A percentile compares a stretch with the other conserved stretches of the same genome.
Conservation (phyloP, 495 filamentous ascomycete genomes). For the Tricharina praecox region DNA sequence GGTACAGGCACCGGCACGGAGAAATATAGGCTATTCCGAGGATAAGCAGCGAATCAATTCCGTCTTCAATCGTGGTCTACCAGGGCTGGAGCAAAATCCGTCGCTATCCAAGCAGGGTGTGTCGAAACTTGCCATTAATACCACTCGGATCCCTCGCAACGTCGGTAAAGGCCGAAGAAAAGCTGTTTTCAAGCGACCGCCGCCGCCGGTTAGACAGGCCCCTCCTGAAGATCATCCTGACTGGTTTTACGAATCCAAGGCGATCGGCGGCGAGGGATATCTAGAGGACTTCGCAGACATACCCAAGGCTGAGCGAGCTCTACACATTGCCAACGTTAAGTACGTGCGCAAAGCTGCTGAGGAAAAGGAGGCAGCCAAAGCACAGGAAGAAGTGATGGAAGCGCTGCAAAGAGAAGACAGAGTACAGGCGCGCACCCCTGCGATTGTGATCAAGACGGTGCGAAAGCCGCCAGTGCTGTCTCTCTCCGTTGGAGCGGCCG, state of each 20-base stretch:
- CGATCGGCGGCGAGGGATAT: not conserved
- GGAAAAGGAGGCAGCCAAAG: not conserved
- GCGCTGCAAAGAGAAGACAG: not conserved
- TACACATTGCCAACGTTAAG: not conserved
- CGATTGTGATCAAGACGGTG: not conserved
- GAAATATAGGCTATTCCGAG: too few relatives aligned
- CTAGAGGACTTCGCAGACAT: too few relatives aligned
- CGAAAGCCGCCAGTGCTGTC: not conserved
- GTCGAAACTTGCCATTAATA: not conserved
- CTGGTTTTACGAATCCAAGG: constrained; percentile 12
- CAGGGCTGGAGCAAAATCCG: too few relatives aligned
- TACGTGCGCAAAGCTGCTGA: not conserved
- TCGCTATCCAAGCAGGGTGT: not conserved
- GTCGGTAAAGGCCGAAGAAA: constrained; percentile 1
- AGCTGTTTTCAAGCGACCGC: constrained; percentile 1
- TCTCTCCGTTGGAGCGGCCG: not conserved
- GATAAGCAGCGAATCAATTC: too few relatives aligned
- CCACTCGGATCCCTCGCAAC: not conserved
- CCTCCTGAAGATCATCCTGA: not conserved
- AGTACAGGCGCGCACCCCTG: not conserved
- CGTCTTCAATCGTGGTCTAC: not conserved
- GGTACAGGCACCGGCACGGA: too few relatives aligned
- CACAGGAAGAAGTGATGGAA: not conserved
- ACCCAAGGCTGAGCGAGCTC: not conserved
- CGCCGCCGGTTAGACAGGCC: not conserved